Percentiles rank a stretch among this genome's conserved stretches.
These are phyloP conservation scores for Penicillium desertorum DNA, from an alignment of 495 filamentous ascomycete genomes.

Conservation along the genomic window DNA sequence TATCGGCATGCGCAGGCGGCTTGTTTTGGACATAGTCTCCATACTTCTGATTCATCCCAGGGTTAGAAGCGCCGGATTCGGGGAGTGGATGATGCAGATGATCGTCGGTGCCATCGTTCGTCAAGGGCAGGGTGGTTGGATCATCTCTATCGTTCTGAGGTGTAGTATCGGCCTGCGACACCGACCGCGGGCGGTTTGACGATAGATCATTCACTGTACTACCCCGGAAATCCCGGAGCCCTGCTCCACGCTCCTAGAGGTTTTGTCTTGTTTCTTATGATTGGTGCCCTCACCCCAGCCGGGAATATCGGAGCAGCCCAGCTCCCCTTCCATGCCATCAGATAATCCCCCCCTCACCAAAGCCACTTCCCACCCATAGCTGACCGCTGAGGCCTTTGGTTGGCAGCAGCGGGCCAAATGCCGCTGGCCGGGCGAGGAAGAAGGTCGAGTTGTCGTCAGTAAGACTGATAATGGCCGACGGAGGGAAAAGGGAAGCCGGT, in stretches of 20 bases:
- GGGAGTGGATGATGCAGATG: conserved; percentile 72
- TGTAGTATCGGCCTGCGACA: conserved; percentile 30
- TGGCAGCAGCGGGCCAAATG: conserved; percentile 83
- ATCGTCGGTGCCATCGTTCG: conserved; percentile 88
- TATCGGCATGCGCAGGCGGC: conserved; percentile 73
- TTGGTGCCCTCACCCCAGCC: conserved; percentile 69
- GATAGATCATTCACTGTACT: conserved; percentile 25
- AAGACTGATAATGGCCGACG: conserved; percentile 90
- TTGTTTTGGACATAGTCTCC: conserved; percentile 46
- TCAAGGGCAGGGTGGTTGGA: conserved; percentile 26
- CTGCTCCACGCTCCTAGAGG: conserved; percentile 30
- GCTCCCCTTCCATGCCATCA: conserved; percentile 68
- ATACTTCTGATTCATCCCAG: conserved; percentile 34
- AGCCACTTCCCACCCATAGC: conserved; percentile 87
- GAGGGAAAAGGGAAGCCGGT: conserved; percentile 80
- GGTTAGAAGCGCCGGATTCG: conserved; percentile 41
- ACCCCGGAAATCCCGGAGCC: conserved; percentile 31
- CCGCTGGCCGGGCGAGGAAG: conserved; percentile 88
- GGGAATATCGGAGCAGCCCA: conserved; percentile 97
- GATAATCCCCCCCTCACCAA: conserved; percentile 66
- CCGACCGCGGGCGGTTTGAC: conserved; percentile 27
- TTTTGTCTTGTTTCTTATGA: conserved; percentile 33
- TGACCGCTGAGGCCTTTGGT: conserved; percentile 75
- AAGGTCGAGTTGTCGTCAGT: conserved; percentile 98
- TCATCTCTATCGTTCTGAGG: conserved; percentile 24